Conservation (phyloP, 208 protist species). For the Trypanosoma melophagium region DNA sequence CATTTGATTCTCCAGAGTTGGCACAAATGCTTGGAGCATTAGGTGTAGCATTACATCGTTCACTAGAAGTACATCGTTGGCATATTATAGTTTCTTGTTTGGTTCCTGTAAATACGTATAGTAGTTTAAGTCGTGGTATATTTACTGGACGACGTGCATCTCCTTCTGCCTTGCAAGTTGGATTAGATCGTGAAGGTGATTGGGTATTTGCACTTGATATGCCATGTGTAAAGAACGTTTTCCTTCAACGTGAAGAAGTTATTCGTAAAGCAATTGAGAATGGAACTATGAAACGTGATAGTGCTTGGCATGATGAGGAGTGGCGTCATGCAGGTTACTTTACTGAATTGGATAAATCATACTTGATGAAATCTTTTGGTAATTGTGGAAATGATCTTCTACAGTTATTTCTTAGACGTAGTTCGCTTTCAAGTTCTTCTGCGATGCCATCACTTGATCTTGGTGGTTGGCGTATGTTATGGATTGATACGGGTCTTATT, state of each 20-base stretch:
- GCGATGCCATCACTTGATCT: slow-evolving; percentile 81
- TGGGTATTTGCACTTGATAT: slow-evolving; percentile 48
- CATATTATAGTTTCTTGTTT: slow-evolving; percentile 83
- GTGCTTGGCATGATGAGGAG: slow-evolving; percentile 19
- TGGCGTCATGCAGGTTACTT: slow-evolving; percentile 17
- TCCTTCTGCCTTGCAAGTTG: slow-evolving; percentile 54
- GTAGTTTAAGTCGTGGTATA: slow-evolving; percentile 74
- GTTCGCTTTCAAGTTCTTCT: slow-evolving; percentile 51
- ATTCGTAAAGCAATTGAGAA: slow-evolving; percentile 31
- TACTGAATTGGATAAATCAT: slow-evolving; percentile 29
- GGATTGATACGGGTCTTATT: slow-evolving; percentile 62
- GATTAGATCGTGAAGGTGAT: slow-evolving; percentile 55
- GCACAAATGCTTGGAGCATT: slow-evolving; percentile 70
- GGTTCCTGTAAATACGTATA: slow-evolving; percentile 77
- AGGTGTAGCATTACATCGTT: slow-evolving; percentile 77
- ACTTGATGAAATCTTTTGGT: slow-evolving; percentile 32
- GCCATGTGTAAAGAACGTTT: slow-evolving; percentile 29
- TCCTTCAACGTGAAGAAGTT: slow-evolving; percentile 25
- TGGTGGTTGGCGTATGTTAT: slow-evolving; percentile 74
- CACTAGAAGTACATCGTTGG: slow-evolving; percentile 84
- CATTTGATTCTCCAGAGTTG: slow-evolving; percentile 82
- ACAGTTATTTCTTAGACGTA: slow-evolving; percentile 59
- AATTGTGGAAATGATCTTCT: slow-evolving; percentile 52
- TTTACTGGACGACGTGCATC: slow-evolving; percentile 79
- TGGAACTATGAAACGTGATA: slow-evolving; percentile 13